These are phyloP conservation scores for Fusarium brevicatenulatum DNA, from an alignment of 2,329 filamentous ascomycete species.

Conservation along the genomic window DNA sequence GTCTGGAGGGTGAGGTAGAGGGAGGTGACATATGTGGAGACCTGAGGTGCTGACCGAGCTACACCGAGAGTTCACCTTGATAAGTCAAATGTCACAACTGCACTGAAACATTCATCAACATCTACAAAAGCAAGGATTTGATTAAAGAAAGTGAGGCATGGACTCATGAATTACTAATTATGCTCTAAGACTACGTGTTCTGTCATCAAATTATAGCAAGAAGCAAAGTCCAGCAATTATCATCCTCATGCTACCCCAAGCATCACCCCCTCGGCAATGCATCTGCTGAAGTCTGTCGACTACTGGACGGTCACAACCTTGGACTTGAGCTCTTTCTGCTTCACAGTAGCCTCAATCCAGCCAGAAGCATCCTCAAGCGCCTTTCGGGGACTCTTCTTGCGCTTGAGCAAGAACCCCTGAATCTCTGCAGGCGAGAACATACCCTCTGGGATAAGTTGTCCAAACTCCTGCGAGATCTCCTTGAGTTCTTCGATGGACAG, in stretches of 20 bases:
- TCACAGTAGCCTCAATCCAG: conserved; percentile 64
- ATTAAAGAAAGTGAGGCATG: neutral
- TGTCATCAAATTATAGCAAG: neutral
- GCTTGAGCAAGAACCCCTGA: conserved; percentile 71
- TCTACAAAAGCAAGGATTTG: neutral
- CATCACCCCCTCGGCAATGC: neutral
- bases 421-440: conserved; percentile 70
- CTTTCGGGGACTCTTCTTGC: conserved; percentile 66
- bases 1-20: conserved; percentile 11
- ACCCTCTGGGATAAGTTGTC: conserved; percentile 61
- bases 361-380: conserved; percentile 63
- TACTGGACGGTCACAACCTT: conserved; percentile 62
- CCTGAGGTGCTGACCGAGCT: conserved; percentile 36
- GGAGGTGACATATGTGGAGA: conserved; percentile 38
- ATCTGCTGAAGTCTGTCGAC: neutral
- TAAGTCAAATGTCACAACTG: neutral
- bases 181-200: neutral
- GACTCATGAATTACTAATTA: neutral
- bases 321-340: conserved; percentile 61
- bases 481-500: conserved; percentile 54
- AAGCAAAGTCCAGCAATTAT: neutral
- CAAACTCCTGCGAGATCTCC: conserved; percentile 60
- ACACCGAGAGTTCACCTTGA: conserved; percentile 37
- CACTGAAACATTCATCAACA: neutral
- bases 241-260: neutral